Base-by-base conservation (phyloP, 306 rosid species). In the Sesbania bispinosa region DNA sequence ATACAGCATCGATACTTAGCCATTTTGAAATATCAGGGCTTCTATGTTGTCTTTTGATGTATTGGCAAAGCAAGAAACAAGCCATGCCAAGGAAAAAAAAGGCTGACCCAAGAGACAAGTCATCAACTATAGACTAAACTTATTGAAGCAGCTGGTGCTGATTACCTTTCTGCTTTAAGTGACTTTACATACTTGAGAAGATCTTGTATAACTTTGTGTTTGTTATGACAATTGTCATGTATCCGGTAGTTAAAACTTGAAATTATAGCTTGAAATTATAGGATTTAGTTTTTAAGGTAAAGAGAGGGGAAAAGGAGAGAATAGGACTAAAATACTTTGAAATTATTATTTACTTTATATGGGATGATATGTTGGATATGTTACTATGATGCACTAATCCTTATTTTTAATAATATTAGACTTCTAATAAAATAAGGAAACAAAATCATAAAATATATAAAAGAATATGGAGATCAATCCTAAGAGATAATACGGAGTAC, bases 191-290 rank as follows among this genome's bases (percentile, higher is more conserved):
- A 19, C 42, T 11, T 62, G n/a, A n/a, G 52, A 36, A 20, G 24
- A 36, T 52, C 69, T 52, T 26, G 48, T 35, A 50, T 29, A 13
- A 57, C 10, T 66, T 68, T 9, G 5, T 60, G 53, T 67, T 24
- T n/a, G n/a, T n/a, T 35, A 63, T 36, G 55, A 18, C 53, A 47
- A 51, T 45, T 67, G 54, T 68, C 32, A 36, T 59, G 54, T 75
- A 7, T 57, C 33, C 9, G 14, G 4, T 35, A 38, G 66, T 59
- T n/a, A n/a, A n/a, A n/a, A n/a, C n/a, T n/a, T n/a, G n/a, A n/a
- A n/a, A n/a, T n/a, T n/a, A n/a, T n/a, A n/a, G n/a, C n/a, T n/a
- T 59, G 66, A 19, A 59, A 35, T 32, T 16, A 15, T 59, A 33
- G 4, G 46, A 29, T 9, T 33, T 35, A 59, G 66, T 59, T 9